Percentiles rank a stretch among this genome's conserved stretches.
Evolutionary conservation across 176 grass and related monocot species (phyloP).

Genomic region (Oryza brachyantha): DNA sequence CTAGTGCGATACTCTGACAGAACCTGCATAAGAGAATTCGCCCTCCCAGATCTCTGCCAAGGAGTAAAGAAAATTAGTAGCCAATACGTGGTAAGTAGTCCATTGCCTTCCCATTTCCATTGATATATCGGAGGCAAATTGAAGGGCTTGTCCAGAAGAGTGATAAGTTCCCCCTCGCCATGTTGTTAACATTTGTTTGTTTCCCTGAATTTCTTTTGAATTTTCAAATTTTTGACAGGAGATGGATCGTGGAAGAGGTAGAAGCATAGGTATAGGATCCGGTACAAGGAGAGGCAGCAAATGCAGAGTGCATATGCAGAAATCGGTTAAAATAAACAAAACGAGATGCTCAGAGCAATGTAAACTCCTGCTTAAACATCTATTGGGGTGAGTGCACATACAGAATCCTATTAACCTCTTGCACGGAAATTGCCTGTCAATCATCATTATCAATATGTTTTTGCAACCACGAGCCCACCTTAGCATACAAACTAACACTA

Average conservation of each 20-base stretch:
- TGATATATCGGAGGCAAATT: neutral
- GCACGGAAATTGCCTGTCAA: neutral
- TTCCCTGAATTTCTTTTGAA: neutral
- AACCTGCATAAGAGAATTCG: conserved; percentile 37
- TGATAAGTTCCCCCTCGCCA: neutral
- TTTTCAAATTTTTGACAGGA: neutral
- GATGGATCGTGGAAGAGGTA: neutral
- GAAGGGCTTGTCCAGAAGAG: neutral
- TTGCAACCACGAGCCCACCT: neutral
- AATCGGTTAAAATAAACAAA: neutral
- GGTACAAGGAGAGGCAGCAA: neutral
- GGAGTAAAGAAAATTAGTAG: conserved; percentile 23
- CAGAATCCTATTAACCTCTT: neutral
- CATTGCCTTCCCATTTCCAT: neutral
- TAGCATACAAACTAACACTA: neutral
- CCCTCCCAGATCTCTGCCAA: neutral
- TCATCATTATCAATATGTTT: neutral
- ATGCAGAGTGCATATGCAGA: neutral
- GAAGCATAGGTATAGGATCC: neutral
- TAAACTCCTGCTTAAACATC: neutral
- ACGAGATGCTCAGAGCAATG: neutral
- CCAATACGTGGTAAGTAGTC: neutral
- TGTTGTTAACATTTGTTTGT: neutral
- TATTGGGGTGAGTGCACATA: neutral
- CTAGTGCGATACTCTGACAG: neutral